Base-by-base conservation (phyloP, 805 yeast genomes). In the Wickerhamiella vanderwaltii region DNA sequence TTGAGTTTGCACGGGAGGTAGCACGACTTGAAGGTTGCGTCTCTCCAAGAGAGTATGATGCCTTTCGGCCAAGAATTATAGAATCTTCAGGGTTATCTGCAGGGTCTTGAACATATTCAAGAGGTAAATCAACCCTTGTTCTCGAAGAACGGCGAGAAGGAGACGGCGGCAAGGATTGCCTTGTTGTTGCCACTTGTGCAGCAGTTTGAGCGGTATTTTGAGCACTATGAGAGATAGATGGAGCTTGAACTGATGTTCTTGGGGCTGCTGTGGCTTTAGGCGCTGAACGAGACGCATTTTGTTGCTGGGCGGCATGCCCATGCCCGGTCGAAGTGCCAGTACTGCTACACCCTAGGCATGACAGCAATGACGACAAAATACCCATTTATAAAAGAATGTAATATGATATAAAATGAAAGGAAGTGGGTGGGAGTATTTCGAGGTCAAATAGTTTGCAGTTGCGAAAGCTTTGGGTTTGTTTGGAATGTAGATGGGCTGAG, bases 41-140 rank as follows among this genome's bases (percentile, higher is more conserved):
- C n/a, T 29, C 35, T 20, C 35, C 39, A 7, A 45, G 35, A 16
- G 43, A 32, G 33, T 38, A 45, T 13, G 45, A 37, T 18, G 48
- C 41, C 16, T 39, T 38, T 28, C 48, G 45, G 29, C 48, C 48
- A 22, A 39, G 24, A 16, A 45, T 42, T 12, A 35, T 36, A 15
- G 38, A 26, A 30, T 28, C 36, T 16, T 35, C 40, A 16, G 40
- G 36, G 20, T 37, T 33, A 9, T 22, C 30, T 4, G 28, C 28
- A 2, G 41, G 38, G 11, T 18, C 15, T 13, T 41, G 40, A 12
- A 43, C 45, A 24, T 45, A 45, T 15, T 45, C 48, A 16, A 45
- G 41, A 17, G 48, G 48, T 7, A 45, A 19, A n/a, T 42, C 43
- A 16, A 40, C 39, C 24, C 22, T 39, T 9, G 6, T 38, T 6